Base-by-base conservation (phyloP, 2,329 filamentous ascomycete species). In the Ascochyta pisi region DNA sequence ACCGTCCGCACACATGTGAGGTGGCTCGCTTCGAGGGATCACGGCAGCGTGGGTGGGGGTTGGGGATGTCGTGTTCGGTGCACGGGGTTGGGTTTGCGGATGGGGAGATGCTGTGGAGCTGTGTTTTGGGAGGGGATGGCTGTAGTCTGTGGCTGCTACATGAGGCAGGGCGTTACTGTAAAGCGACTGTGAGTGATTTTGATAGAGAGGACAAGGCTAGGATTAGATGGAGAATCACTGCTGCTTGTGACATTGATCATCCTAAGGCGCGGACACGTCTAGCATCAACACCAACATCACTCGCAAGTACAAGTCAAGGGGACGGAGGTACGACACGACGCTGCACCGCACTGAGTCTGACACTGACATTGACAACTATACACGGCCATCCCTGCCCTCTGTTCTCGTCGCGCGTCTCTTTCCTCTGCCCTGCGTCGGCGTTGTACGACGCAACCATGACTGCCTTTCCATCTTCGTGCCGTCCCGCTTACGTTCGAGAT, bases 351-450 rank as follows among this genome's bases (percentile, higher is more conserved):
- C 44, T 38, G 27, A 38, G 40, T 41, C 44, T 58, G 54, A 50
- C 53, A 56, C 47, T 57, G 54, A 53, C 44, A 52, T 57, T 49
- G 54, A 58, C 45, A 58, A 49, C 34, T 37, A 53, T 42, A 48
- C 33, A 39, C 52, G 26, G 22, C 26, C 24, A 24, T 35, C 50
- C 41, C 31, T 60, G 43, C 39, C 26, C 33, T 39, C 33, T 37
- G 16, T 61, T 59, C 45, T 63, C 60, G 56, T 63, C 44, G 57
- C 54, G 60, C 63, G 45, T 55, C 60, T 56, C 44, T 33, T 50
- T 52, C 42, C 35, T 38, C 29, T 56, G 48, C 57, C 61, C 58
- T 64, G 62, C 60, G 51, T 59, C 37, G 31, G 41, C 39, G 35
- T 23, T 1, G 63, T 63, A 54, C 34, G 45, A 64, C 59, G 19